Percentiles rank a stretch among this genome's conserved stretches.
Conservation (phyloP, 352 stramenopile genomes). For the Globisporangium ultimum region DNA sequence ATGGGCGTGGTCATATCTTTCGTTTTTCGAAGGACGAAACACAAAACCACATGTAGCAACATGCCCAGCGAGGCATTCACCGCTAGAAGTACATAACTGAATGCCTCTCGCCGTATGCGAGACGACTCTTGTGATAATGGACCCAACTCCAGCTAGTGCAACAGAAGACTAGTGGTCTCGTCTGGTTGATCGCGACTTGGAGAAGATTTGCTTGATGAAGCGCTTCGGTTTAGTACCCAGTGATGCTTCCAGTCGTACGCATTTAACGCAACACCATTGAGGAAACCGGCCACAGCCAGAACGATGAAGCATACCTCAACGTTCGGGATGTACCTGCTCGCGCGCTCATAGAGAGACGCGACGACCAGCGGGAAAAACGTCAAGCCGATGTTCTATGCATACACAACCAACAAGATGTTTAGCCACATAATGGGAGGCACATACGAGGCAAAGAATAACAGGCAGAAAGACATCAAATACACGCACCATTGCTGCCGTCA, state of each 20-base stretch:
- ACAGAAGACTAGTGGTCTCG: constrained; percentile 8
- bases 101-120: too few relatives aligned
- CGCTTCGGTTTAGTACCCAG: constrained; percentile 16
- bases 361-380: constrained; percentile 62
- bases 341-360: constrained; percentile 36
- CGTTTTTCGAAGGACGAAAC: too few relatives aligned
- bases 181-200: background rate
- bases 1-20: too few relatives aligned
- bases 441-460: constrained; percentile 39
- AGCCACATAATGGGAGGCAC: background rate
- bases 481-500: constrained; percentile 15
- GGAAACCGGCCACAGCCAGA: constrained; percentile 28
- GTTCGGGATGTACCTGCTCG: constrained; percentile 36
- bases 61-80: too few relatives aligned
- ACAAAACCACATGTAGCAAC: too few relatives aligned
- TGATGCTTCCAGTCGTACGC: constrained; percentile 43
- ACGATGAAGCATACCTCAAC: constrained; percentile 58
- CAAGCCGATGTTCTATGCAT: constrained; percentile 56
- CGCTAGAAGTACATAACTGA: too few relatives aligned
- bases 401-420: background rate
- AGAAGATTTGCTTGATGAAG: background rate
- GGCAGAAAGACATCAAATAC: constrained; percentile 4
- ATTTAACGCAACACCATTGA: constrained; percentile 90
- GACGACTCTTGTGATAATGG: too few relatives aligned
- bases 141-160: background rate